Evolutionary conservation across 768 basidiomycete genomes (phyloP), one percentile per base, ranked within the genome.

Genomic region (Leccinum sublutescens): DNA sequence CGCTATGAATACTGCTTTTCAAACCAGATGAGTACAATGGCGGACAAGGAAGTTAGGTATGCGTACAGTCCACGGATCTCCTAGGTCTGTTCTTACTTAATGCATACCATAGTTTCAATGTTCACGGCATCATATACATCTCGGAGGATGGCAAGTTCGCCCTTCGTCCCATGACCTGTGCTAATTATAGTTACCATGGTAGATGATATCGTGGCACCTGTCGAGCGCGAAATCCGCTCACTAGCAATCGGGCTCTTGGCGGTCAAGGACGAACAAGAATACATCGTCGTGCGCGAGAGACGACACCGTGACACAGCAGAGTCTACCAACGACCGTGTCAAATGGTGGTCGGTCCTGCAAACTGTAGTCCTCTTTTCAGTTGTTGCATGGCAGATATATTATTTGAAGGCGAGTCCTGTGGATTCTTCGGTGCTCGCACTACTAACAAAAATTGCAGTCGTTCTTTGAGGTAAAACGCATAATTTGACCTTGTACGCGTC

Each of bases 221-320:
- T 99, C 53, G 97, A 99, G 73, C 86, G 90, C 58, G 96, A 98
- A 80, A 95, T 98, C 62, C 87, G 97, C 23, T 77, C 83, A 31
- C 77, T 99, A 27, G 86, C 92, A 14, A 84, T 85, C 55, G 93
- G 89, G 9, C 77, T 98, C 52, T 83, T 89, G 57, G 78, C 91
- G 10, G 95, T 99, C 64, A 98, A 98, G 77, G 97, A 99, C 69
- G 97, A 99, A 73, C 96, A 98, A 72, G 97, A 98, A 75, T 99
- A 99, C 75, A 95, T 99, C 62, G 91, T 96, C 33, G 87, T 98
- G 29, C 84, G 97, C 52, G 97, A 99, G 75, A 82, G 83, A 60
- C 88, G 88, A 45, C 97, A 99, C 74, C 82, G 97, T 56, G 93
- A 98, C 73, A 99, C 97, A 53, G 89, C 93, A 9, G 92, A 91